phyloP scores from a whole-genome alignment of 495 filamentous ascomycete species.

The Tricharina praecox region DNA sequence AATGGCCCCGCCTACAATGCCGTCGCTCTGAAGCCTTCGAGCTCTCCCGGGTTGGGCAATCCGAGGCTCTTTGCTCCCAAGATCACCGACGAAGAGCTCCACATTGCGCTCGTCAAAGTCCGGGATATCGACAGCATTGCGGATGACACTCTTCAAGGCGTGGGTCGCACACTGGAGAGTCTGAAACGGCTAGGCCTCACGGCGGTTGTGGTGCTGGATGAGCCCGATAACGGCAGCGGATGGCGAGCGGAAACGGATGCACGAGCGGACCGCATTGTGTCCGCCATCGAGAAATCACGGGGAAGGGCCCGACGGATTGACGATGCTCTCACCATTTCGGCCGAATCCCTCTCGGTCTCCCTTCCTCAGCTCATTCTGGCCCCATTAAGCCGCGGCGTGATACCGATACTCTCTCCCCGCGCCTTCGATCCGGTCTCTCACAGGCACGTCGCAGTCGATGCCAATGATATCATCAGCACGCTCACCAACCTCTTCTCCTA shows the following conservation, averaged over 20 bases:
- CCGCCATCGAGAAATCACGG: constrained; percentile 51
- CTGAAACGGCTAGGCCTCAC: constrained; percentile 63
- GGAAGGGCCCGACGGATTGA: constrained; percentile 52
- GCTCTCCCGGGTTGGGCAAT: not conserved
- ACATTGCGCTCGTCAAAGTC: constrained; percentile 77
- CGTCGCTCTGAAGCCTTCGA: not conserved
- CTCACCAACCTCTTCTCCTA: constrained; percentile 47
- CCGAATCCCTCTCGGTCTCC: constrained; percentile 25
- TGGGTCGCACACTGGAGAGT: constrained; percentile 69
- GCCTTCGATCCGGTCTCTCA: constrained; percentile 46
- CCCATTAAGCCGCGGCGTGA: constrained; percentile 54
- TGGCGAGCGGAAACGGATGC: constrained; percentile 35
- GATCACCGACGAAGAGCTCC: constrained; percentile 36
- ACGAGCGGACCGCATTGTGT: constrained; percentile 58
- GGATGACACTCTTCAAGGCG: constrained; percentile 49
- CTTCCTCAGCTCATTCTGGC: constrained; percentile 45
- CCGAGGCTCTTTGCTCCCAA: not conserved
- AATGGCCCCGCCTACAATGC: constrained; percentile 13
- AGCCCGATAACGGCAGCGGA: constrained; percentile 14
- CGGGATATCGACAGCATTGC: constrained; percentile 51
- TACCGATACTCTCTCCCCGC: constrained; percentile 59
- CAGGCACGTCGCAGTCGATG: constrained; percentile 36
- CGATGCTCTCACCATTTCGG: constrained; percentile 31
- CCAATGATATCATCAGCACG: constrained; percentile 53
- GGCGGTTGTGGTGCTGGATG: constrained; percentile 65